Conservation (phyloP, 495 filamentous ascomycete genomes). For the Tuber borchii region DNA sequence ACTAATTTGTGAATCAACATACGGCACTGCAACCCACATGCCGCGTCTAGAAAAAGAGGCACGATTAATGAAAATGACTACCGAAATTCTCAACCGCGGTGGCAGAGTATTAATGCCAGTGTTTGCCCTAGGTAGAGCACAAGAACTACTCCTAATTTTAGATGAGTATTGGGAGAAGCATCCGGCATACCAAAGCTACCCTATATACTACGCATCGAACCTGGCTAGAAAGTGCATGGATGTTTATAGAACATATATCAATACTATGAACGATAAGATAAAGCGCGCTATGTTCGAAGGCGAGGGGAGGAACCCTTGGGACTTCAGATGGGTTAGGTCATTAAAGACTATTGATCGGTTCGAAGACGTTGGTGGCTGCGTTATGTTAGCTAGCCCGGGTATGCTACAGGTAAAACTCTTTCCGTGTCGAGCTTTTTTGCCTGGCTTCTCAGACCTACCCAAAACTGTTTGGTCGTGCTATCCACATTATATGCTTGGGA, state of each 20-base stretch:
- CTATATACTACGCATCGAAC: slow-evolving; percentile 95
- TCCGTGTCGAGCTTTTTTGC: slow-evolving; percentile 7
- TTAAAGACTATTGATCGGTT: slow-evolving; percentile 89
- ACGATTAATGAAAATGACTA: slow-evolving; percentile 89
- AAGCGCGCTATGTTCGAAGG: slow-evolving; percentile 81
- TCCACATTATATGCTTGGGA: background rate
- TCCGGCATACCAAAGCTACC: slow-evolving; percentile 73
- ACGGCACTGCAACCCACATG: slow-evolving; percentile 84
- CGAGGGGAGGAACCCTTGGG: slow-evolving; percentile 84
- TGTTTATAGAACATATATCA: slow-evolving; percentile 94
- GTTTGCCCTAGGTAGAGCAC: slow-evolving; percentile 86
- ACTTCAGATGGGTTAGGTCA: slow-evolving; percentile 84
- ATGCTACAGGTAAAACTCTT: slow-evolving; percentile 57
- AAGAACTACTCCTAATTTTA: slow-evolving; percentile 87
- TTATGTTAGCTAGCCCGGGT: slow-evolving; percentile 94
- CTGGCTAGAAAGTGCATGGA: slow-evolving; percentile 95
- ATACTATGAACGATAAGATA: slow-evolving; percentile 98
- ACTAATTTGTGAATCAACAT: slow-evolving; percentile 94
- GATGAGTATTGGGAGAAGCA: slow-evolving; percentile 95
- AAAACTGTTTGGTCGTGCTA: background rate
- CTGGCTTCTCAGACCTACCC: background rate
- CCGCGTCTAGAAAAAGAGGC: slow-evolving; percentile 85
- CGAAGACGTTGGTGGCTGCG: slow-evolving; percentile 89
- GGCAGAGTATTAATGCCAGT: slow-evolving; percentile 92
- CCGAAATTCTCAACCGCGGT: slow-evolving; percentile 77